These are phyloP conservation scores for Paecilomyces formosus DNA, from an alignment of 2,329 filamentous ascomycete species.

Conservation along the genomic window DNA sequence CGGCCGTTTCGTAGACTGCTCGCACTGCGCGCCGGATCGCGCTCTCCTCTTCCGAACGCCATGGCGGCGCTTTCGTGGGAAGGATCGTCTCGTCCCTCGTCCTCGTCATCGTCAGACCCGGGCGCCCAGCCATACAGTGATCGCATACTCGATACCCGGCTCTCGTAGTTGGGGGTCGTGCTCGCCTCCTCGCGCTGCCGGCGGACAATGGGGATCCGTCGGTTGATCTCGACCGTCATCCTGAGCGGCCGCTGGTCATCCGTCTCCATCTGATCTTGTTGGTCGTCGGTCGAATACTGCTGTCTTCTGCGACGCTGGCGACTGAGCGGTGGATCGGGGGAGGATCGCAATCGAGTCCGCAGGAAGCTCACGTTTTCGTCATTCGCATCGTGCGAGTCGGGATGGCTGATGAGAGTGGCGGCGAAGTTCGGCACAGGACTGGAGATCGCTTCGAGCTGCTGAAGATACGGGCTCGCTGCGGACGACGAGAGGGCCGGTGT, in stretches of 20 bases:
- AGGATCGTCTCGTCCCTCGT: slow-evolving; percentile 22
- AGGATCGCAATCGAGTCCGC: slow-evolving; percentile 29
- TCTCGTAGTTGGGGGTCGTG: slow-evolving; percentile 46
- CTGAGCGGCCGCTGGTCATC: slow-evolving; percentile 22
- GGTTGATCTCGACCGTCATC: slow-evolving; percentile 32
- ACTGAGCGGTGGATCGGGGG: slow-evolving; percentile 20
- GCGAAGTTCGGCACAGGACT: slow-evolving; percentile 46
- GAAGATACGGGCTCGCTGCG: slow-evolving; percentile 35
- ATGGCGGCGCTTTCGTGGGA: slow-evolving; percentile 19
- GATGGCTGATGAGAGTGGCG: slow-evolving; percentile 40
- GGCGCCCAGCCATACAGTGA: slow-evolving; percentile 57
- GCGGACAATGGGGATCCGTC: slow-evolving; percentile 31
- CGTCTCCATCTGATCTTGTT: slow-evolving; percentile 28
- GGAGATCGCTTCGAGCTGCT: slow-evolving; percentile 39
- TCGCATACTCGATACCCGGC: slow-evolving; percentile 46
- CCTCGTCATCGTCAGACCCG: slow-evolving; percentile 30
- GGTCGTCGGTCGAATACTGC: slow-evolving; percentile 15
- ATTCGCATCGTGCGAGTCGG: slow-evolving; percentile 36
- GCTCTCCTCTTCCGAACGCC: slow-evolving; percentile 20
- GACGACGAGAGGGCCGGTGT: slow-evolving; percentile 18
- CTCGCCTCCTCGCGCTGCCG: slow-evolving; percentile 35
- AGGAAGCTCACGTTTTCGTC: slow-evolving; percentile 47
- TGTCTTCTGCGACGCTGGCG: slow-evolving; percentile 27
- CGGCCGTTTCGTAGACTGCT: slow-evolving; percentile 16
- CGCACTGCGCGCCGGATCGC: slow-evolving; percentile 11